Base-by-base conservation (phyloP, 805 yeast genomes). In the Barnettozyma botsteinii region DNA sequence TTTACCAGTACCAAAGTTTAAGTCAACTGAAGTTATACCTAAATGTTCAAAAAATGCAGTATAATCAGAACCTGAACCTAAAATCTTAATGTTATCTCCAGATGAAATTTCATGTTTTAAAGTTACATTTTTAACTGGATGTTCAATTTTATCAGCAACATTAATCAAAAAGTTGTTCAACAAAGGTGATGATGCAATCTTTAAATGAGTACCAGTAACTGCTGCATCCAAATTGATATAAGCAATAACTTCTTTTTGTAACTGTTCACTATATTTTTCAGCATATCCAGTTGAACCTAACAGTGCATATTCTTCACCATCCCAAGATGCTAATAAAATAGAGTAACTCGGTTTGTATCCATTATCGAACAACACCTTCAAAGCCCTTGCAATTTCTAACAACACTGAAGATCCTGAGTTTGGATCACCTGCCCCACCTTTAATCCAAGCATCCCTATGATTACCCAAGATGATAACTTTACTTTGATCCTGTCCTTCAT, bases 391-490 rank as follows among this genome's bases (percentile, higher is more conserved):
- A 31, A 83, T 61, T 55, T 83, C 91, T 31, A 83, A 58, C 47
- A 81, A 45, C 0, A 69, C 75, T 1, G 88, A 80, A 14, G 84
- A 71, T 1, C 91, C 91, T 21, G 81, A 71, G 58, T 83, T 83
- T 23, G 93, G 89, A 60, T 84, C 93, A 20, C 77, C 81, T 1
- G 89, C 88, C 13, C 86, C 86, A 35, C 85, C 85, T 42, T 78
- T 75, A 42, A 79, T 73, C 93, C 91, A 85, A 3, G 89, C 79
- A 55, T 84, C 93, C 40, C 87, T 73, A 56, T 83, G 93, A 56
- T 82, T 83, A 26, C 93, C 93, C 41, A 83, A 56, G 26, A 84
- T 56, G 35, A 83, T 69, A 15, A 74, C 78, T 41, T 79, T 80
- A 35, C 73, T 69, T 28, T 64, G 59, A 29, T 67, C 64, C 11